Conservation (phyloP, 768 basidiomycete species). For the Trametes cingulata region DNA sequence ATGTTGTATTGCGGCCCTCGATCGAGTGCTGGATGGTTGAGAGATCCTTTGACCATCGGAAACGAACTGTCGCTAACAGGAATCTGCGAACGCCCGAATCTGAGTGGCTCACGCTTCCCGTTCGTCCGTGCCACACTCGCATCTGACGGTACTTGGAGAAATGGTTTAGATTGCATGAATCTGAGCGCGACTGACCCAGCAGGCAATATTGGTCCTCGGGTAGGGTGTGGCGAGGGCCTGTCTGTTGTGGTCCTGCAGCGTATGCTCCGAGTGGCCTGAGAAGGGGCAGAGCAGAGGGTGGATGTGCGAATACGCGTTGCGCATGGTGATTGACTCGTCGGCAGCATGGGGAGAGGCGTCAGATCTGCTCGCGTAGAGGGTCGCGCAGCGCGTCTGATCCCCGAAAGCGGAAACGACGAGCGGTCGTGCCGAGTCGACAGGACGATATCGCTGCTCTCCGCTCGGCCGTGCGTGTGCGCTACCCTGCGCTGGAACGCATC, state of each 20-base stretch:
- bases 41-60: conserved; percentile 12
- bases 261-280: background rate
- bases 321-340: conserved; percentile 5
- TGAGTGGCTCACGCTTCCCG: too few species aligned
- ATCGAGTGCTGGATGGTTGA: background rate
- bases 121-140: too few species aligned
- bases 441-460: background rate
- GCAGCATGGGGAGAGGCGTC: background rate
- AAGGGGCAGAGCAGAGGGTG: too few species aligned
- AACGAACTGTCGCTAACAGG: conserved; percentile 1
- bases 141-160: background rate
- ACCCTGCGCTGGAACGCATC: background rate
- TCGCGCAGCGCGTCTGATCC: background rate
- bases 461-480: background rate
- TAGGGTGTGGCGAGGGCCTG: background rate
- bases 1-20: background rate
- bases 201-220: background rate
- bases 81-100: background rate
- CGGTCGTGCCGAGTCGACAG: background rate
- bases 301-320: too few species aligned
- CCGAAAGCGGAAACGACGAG: background rate
- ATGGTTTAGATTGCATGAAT: background rate
- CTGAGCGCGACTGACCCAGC: background rate
- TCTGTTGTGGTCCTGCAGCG: background rate
- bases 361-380: background rate